Conservation (phyloP, 768 basidiomycete genomes). For the Termitomyces sp. region DNA sequence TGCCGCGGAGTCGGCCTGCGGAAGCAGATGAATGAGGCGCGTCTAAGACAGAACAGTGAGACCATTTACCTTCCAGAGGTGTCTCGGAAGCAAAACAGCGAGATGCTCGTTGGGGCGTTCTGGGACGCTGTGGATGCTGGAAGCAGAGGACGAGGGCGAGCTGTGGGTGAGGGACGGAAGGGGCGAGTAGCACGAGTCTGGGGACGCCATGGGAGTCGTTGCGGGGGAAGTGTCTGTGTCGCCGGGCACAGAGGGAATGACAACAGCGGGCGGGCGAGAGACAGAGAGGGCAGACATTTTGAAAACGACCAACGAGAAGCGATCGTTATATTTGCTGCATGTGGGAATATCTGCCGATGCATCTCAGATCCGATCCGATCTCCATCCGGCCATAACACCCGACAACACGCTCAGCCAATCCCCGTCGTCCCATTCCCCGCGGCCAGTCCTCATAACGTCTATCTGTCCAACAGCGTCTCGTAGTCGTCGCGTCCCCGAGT, state of each 20-base stretch:
- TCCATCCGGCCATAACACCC: not conserved
- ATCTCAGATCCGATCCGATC: not conserved
- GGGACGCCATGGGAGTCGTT: slow-evolving; percentile 8
- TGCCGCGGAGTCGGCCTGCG: slow-evolving; percentile 57
- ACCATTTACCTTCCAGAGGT: slow-evolving; percentile 65
- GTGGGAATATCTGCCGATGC: not conserved
- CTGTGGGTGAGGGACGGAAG: slow-evolving; percentile 23
- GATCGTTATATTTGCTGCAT: slow-evolving; percentile 5
- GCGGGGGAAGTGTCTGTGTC: slow-evolving; percentile 1
- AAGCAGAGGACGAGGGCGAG: slow-evolving; percentile 27
- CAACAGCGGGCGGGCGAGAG: slow-evolving; percentile 8
- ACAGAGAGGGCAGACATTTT: slow-evolving; percentile 21
- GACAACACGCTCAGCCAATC: not conserved
- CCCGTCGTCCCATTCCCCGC: not conserved
- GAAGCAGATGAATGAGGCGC: slow-evolving; percentile 14
- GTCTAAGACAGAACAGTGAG: slow-evolving; percentile 1
- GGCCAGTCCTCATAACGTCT: slow-evolving; percentile 2
- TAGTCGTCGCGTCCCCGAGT: not conserved
- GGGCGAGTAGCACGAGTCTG: slow-evolving; percentile 18
- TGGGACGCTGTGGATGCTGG: slow-evolving; percentile 20
- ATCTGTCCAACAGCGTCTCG: slow-evolving; percentile 6
- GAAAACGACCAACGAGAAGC: not conserved
- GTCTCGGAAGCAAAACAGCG: slow-evolving; percentile 63
- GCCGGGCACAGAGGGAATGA: not conserved
- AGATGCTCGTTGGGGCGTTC: slow-evolving; percentile 63